These are phyloP conservation scores for Paracoccidioides lutzii DNA, from an alignment of 2,329 filamentous ascomycete genomes.

Conservation along the genomic window DNA sequence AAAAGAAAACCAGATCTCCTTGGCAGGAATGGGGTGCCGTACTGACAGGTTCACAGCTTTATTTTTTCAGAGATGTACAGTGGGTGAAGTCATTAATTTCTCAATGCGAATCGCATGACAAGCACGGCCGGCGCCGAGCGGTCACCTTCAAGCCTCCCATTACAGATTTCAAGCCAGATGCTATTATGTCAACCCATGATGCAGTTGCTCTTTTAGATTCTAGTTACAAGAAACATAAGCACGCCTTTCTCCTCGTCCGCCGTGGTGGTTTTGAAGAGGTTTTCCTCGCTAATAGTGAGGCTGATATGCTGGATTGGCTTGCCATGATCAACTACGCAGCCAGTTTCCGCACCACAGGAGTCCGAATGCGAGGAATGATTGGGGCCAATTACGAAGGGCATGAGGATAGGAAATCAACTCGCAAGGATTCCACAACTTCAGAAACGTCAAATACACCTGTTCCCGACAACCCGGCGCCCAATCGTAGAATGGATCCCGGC, in stretches of 20 bases:
- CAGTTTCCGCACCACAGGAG: constrained; percentile 80
- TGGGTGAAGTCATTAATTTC: constrained; percentile 88
- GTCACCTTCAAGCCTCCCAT: constrained; percentile 85
- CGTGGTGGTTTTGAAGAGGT: constrained; percentile 81
- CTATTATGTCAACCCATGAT: constrained; percentile 82
- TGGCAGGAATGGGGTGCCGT: constrained; percentile 99
- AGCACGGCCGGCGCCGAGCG: constrained; percentile 60
- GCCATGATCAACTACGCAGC: constrained; percentile 93
- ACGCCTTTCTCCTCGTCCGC: constrained; percentile 82
- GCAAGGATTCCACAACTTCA: constrained; percentile 48
- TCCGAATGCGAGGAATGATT: constrained; percentile 77
- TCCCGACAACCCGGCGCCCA: constrained; percentile 54
- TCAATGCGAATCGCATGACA: constrained; percentile 73
- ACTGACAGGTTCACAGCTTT: constrained; percentile 89
- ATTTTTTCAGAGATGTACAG: constrained; percentile 84
- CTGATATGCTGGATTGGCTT: constrained; percentile 93
- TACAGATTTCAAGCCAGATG: constrained; percentile 85
- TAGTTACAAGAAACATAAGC: constrained; percentile 84
- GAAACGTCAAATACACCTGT: constrained; percentile 50
- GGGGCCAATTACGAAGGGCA: constrained; percentile 68
- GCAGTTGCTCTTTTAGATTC: constrained; percentile 78
- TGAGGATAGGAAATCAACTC: constrained; percentile 48
- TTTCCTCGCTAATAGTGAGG: constrained; percentile 77
- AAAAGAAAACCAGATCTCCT: constrained; percentile 83
- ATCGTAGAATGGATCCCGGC: constrained; percentile 62